phyloP scores from a whole-genome alignment of 805 yeast genomes.

The Zygoascus bituminiphila region DNA sequence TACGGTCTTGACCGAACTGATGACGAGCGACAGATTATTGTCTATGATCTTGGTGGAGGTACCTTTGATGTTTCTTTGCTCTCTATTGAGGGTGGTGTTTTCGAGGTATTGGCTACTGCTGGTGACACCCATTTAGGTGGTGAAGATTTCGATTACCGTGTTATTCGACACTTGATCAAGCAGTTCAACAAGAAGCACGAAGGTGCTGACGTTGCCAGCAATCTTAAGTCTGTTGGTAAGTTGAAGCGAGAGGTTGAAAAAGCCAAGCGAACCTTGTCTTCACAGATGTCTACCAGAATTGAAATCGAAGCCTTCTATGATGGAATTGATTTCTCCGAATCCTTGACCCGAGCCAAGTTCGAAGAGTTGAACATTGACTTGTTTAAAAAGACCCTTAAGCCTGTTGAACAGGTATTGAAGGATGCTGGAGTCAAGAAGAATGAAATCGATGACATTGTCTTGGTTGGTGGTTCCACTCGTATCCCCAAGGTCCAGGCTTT shows the following conservation, averaged over 20 bases:
- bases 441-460: slow-evolving; percentile 88
- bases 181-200: slow-evolving; percentile 84
- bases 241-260: slow-evolving; percentile 96
- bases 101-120: slow-evolving; percentile 87
- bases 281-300: slow-evolving; percentile 91
- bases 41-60: slow-evolving; percentile 96
- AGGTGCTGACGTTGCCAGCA: slow-evolving; percentile 63
- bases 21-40: slow-evolving; percentile 82
- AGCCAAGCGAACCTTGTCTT: slow-evolving; percentile 93
- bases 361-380: slow-evolving; percentile 91
- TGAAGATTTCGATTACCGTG: slow-evolving; percentile 89
- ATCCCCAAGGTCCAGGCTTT: slow-evolving; percentile 97
- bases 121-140: slow-evolving; percentile 98
- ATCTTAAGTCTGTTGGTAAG: slow-evolving; percentile 83
- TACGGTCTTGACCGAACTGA: slow-evolving; percentile 69
- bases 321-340: slow-evolving; percentile 92
- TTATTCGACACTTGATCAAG: slow-evolving; percentile 79
- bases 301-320: slow-evolving; percentile 93
- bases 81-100: slow-evolving; percentile 84
- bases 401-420: slow-evolving; percentile 91
- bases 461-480: slow-evolving; percentile 99
- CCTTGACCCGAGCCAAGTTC: slow-evolving; percentile 94
- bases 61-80: slow-evolving; percentile 87
- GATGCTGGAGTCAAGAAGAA: slow-evolving; percentile 84
- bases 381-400: slow-evolving; percentile 90